Evolutionary conservation across 2,329 filamentous ascomycete genomes (phyloP).

Genomic region (Fusarium globosum): DNA sequence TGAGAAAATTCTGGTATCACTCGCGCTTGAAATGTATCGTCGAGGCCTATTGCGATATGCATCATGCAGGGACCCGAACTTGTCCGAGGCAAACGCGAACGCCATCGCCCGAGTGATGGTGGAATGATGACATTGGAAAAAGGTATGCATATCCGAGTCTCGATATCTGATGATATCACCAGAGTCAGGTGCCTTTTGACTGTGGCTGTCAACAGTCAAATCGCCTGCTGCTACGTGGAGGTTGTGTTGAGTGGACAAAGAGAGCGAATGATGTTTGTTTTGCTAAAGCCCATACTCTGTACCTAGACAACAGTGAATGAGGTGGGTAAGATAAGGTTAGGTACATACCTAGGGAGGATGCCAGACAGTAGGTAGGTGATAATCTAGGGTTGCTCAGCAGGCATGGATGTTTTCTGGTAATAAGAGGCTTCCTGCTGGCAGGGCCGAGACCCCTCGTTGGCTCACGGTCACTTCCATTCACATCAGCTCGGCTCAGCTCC

Average conservation of each 20-base stretch:
- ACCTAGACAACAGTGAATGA: background rate
- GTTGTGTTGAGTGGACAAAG: background rate
- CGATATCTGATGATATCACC: background rate
- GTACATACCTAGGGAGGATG: background rate
- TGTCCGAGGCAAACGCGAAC: conserved; percentile 2
- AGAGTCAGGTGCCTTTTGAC: background rate
- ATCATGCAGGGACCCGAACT: conserved; percentile 18
- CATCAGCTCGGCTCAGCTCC: background rate
- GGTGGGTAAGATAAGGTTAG: background rate
- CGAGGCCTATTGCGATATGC: background rate
- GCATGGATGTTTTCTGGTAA: conserved; percentile 1
- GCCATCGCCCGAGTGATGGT: background rate
- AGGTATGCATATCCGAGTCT: background rate
- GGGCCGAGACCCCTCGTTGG: conserved; percentile 8
- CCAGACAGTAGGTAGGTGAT: background rate
- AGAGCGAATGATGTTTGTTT: background rate
- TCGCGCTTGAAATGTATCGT: background rate
- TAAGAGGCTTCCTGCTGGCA: conserved; percentile 13
- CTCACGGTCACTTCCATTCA: background rate
- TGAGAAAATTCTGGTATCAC: background rate
- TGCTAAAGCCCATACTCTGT: background rate
- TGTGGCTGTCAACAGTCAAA: background rate
- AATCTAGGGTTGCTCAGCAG: background rate
- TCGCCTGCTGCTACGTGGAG: background rate
- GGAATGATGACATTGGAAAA: background rate